phyloP scores from a whole-genome alignment of 148 eudicot species.

The Amaranthus cruentus region DNA sequence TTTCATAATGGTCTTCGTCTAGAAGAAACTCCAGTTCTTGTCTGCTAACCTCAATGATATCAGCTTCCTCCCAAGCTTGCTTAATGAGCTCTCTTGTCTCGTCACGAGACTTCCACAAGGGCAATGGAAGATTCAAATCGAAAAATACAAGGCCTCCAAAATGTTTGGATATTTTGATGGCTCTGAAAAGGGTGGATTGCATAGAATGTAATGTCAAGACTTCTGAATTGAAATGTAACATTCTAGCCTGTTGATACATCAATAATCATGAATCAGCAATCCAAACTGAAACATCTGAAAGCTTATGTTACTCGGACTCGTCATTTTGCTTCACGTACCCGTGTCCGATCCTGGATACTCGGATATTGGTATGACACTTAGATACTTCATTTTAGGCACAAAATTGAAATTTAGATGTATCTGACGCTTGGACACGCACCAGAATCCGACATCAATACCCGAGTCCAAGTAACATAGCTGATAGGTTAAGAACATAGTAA shows the following conservation, averaged over 20 bases:
- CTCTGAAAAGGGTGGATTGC: conserved; percentile 64
- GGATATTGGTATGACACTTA: too few relatives aligned
- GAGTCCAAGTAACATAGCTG: too few relatives aligned
- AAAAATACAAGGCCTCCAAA: conserved; percentile 79
- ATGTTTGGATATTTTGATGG: conserved; percentile 65
- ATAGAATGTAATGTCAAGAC: conserved; percentile 58
- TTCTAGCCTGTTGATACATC: conserved; percentile 60
- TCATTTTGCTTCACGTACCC: too few relatives aligned
- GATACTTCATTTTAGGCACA: too few relatives aligned
- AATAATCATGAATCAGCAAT: not conserved
- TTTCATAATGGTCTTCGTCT: conserved; percentile 68
- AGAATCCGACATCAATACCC: too few relatives aligned
- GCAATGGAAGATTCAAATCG: conserved; percentile 73
- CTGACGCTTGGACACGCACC: too few relatives aligned
- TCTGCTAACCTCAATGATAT: conserved; percentile 67
- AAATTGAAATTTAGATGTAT: too few relatives aligned
- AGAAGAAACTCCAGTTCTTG: conserved; percentile 83
- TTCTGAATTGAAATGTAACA: conserved; percentile 86
- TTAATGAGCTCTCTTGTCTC: conserved; percentile 63
- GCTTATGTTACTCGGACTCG: too few relatives aligned
- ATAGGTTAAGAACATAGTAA: not conserved
- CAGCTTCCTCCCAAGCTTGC: conserved; percentile 76
- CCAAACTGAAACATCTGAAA: not conserved
- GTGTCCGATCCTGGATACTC: too few relatives aligned
- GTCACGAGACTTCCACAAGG: conserved; percentile 81